phyloP scores from a whole-genome alignment of 169 alveolate species.

The Plasmodium gonderi region DNA sequence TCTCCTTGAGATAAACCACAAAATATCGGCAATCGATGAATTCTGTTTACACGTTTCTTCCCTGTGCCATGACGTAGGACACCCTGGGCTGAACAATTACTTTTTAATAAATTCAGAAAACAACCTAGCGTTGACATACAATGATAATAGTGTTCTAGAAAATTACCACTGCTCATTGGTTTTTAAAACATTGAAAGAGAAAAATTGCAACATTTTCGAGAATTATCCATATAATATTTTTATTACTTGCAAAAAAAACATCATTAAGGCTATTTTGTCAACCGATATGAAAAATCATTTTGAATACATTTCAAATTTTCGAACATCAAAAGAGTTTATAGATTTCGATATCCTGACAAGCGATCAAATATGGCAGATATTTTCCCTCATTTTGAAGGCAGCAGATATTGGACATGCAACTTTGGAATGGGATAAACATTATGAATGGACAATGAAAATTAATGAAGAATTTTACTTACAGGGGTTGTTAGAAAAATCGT shows the following conservation, averaged over 20 bases:
- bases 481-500: slow-evolving; percentile 86
- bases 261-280: slow-evolving; percentile 91
- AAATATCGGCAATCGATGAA: slow-evolving; percentile 56
- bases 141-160: slow-evolving; percentile 93
- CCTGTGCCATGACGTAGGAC: slow-evolving; percentile 94
- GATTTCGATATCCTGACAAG: slow-evolving; percentile 76
- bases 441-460: slow-evolving; percentile 90
- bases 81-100: slow-evolving; percentile 91
- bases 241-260: slow-evolving; percentile 83
- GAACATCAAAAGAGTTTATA: slow-evolving; percentile 76
- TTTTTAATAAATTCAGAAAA: slow-evolving; percentile 87
- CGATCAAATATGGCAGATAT: slow-evolving; percentile 87
- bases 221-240: slow-evolving; percentile 61
- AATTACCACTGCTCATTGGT: slow-evolving; percentile 92
- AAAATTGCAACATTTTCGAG: slow-evolving; percentile 73
- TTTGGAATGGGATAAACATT: slow-evolving; percentile 90
- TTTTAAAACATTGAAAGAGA: slow-evolving; percentile 81
- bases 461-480: slow-evolving; percentile 94
- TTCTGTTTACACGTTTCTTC: slow-evolving; percentile 75
- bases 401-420: slow-evolving; percentile 95
- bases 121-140: slow-evolving; percentile 91
- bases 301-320: slow-evolving; percentile 88
- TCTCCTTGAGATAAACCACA: slow-evolving; percentile 36
- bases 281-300: slow-evolving; percentile 95
- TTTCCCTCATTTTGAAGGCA: slow-evolving; percentile 89